Evolutionary conservation across 345 rosid genomes (phyloP), one percentile per base, ranked within the genome.

Genomic region (Adansonia digitata): DNA sequence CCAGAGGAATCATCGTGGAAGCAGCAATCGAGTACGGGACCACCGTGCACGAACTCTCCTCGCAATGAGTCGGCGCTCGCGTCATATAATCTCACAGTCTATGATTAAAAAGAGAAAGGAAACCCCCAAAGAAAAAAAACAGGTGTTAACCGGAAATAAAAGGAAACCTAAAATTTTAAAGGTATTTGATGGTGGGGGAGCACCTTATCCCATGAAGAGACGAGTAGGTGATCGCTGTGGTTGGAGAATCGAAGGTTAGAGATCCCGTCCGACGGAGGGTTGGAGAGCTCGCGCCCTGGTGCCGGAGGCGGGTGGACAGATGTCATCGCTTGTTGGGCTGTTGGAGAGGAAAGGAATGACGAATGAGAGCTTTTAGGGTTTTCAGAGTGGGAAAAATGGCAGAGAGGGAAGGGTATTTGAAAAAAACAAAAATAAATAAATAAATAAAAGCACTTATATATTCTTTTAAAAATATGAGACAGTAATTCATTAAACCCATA

Each of bases 181-280:
- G 22, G 37, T 29, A 31, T 37, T 35, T 49, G 67, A 12, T 18
- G 42, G 37, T 3, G 53, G 34, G 64, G 48, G 22, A 2, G 72
- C 80, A 92, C 98, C 97, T 90, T 94, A 82, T 94, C 98, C 98
- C 98, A 94, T 0, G 98, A 94, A 60, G 98, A 94, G 57, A 94
- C 98, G 74, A 94, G 97, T 35, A 94, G 85, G 84, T 90, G 89
- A 76, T 94, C 98, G 84, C 94, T 92, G 85, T 87, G 93, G 76
- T 94, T 94, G 49, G 98, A 94, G 86, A 91, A 94, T 8, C 96
- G 91, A 26, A 94, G 94, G 84, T 92, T 94, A 15, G 98, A 91
- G 82, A 94, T 89, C 72, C 97, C 98, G 81, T 94, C 98, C n/a
- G 88, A 72, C 0, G 98, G 98, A 10, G 98, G 98, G 56, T 84